phyloP scores from a whole-genome alignment of 2,329 filamentous ascomycete genomes.

The Corniculantispora saksenae region DNA sequence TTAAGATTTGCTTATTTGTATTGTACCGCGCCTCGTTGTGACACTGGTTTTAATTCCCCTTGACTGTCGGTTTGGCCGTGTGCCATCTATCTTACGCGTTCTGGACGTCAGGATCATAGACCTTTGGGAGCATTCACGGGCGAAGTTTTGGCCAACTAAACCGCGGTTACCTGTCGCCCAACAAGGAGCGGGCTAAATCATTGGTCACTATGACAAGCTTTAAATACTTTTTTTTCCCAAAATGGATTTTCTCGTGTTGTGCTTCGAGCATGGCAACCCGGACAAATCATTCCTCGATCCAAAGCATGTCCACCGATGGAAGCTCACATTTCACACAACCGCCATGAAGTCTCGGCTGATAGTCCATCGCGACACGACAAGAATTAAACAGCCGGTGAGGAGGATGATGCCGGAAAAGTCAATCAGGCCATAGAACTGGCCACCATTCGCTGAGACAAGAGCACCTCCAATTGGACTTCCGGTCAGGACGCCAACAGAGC shows the following conservation, averaged over 20 bases:
- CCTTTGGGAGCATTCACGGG: too few species aligned
- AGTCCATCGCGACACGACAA: background rate
- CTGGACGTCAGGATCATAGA: too few species aligned
- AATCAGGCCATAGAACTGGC: background rate
- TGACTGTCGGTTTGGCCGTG: too few species aligned
- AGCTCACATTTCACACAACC: background rate
- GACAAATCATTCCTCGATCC: background rate
- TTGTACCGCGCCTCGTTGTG: too few species aligned
- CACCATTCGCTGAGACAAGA: background rate
- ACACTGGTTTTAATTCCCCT: too few species aligned
- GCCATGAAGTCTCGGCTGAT: background rate
- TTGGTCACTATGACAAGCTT: background rate
- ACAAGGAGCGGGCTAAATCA: background rate
- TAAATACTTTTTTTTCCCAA: background rate
- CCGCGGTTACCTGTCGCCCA: too few species aligned
- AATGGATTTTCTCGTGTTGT: background rate
- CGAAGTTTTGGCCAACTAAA: too few species aligned
- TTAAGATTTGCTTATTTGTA: too few species aligned
- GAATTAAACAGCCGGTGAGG: background rate
- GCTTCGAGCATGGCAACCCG: background rate
- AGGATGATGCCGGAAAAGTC: background rate
- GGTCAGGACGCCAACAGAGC: background rate
- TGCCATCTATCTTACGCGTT: too few species aligned
- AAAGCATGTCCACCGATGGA: background rate
- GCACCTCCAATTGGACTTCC: background rate